A percentile compares a stretch with the other conserved stretches of the same genome.
Evolutionary conservation across 1,284 basidiomycete species (phyloP).

Genomic region (Trametes pubescens): DNA sequence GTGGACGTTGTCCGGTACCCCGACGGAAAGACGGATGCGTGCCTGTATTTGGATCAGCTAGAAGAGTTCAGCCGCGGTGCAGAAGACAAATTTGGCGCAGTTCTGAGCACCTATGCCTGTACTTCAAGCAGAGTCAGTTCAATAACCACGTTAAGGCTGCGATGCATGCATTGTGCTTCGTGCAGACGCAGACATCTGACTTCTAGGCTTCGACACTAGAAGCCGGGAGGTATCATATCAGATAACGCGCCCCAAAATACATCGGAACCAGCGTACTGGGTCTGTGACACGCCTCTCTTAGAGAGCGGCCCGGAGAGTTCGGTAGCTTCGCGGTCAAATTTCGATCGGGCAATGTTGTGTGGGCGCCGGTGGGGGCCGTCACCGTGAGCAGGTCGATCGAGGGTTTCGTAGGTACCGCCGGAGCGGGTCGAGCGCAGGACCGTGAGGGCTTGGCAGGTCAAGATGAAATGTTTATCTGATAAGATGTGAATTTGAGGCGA

Average conservation of each 20-base stretch:
- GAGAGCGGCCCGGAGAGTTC: slow-evolving; percentile 1
- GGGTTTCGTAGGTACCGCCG: neutral
- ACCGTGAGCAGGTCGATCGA: neutral
- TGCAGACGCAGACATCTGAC: neutral
- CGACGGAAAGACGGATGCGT: slow-evolving; percentile 19
- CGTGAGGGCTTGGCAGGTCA: slow-evolving; percentile 19
- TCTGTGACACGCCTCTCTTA: neutral
- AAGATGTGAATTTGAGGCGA: slow-evolving; percentile 1
- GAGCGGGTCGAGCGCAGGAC: slow-evolving; percentile 1
- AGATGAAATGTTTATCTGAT: slow-evolving; percentile 8
- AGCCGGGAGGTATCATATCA: slow-evolving; percentile 23
- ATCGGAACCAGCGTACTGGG: slow-evolving; percentile 7
- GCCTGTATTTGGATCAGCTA: slow-evolving; percentile 22
- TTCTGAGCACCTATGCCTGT: neutral
- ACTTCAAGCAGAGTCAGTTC: neutral
- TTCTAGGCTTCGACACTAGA: slow-evolving; percentile 11
- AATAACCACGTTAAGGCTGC: neutral
- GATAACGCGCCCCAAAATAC: slow-evolving; percentile 19
- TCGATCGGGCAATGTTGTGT: slow-evolving; percentile 6
- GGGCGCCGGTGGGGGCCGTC: slow-evolving; percentile 3
- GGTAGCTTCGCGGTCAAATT: neutral
- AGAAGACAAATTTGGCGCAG: neutral
- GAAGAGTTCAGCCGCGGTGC: slow-evolving; percentile 7
- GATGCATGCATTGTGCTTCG: neutral
- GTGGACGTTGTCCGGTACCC: slow-evolving; percentile 10